These are phyloP conservation scores for Yarrowia sp. DNA, from an alignment of 805 yeast genomes.

Conservation along the genomic window DNA sequence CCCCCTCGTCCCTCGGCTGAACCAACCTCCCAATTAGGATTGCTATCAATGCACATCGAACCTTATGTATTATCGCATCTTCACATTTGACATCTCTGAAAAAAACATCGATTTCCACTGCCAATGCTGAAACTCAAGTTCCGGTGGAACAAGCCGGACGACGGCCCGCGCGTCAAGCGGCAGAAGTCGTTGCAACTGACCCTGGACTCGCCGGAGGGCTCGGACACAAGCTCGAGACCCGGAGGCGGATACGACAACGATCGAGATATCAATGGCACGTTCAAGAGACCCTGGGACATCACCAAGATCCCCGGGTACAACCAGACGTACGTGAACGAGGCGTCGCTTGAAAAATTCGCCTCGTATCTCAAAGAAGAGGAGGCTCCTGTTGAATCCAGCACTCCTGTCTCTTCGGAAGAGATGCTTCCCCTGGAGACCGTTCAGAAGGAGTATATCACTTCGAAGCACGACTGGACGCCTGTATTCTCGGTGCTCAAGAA, in stretches of 20 bases:
- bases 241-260: slow-evolving; percentile 31
- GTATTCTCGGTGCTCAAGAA: slow-evolving; percentile 21
- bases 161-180: slow-evolving; percentile 22
- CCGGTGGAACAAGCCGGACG: slow-evolving; percentile 23
- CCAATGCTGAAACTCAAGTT: slow-evolving; percentile 21
- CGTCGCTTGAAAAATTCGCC: slow-evolving; percentile 13
- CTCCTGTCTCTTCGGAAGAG: slow-evolving; percentile 13
- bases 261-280: slow-evolving; percentile 25
- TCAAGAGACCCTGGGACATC: slow-evolving; percentile 37
- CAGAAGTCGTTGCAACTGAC: slow-evolving; percentile 3
- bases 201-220: slow-evolving; percentile 13
- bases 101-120: no score
- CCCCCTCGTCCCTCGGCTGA: not conserved
- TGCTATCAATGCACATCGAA: slow-evolving; percentile 33
- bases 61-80: not conserved
- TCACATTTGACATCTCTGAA: not conserved
- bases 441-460: slow-evolving; percentile 28
- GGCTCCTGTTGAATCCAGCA: slow-evolving; percentile 7
- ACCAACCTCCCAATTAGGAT: slow-evolving; percentile 27
- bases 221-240: slow-evolving; percentile 1
- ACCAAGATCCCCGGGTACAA: slow-evolving; percentile 32
- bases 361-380: slow-evolving; percentile 10
- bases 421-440: slow-evolving; percentile 9
- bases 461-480: slow-evolving; percentile 34
- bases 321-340: slow-evolving; percentile 25